Percentiles rank a stretch among this genome's conserved stretches.
phyloP scores from a whole-genome alignment of 169 alveolate species.

The Ichthyophthirius multifiliis region DNA sequence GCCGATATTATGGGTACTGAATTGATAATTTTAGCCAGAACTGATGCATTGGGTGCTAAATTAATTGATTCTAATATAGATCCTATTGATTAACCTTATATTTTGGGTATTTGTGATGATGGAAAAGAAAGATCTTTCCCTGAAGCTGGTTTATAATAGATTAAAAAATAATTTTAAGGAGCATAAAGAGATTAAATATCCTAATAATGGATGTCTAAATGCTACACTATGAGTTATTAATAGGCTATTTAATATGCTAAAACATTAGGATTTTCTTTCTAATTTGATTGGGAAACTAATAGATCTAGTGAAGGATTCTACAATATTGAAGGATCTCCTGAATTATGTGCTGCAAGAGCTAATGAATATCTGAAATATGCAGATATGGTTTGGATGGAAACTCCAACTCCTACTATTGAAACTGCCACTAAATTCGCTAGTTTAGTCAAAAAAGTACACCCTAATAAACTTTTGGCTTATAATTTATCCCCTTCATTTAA shows the following conservation, averaged over 20 bases:
- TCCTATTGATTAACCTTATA: conserved; percentile 77
- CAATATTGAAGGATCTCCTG: conserved; percentile 50
- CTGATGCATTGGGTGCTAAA: conserved; percentile 82
- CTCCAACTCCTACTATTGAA: conserved; percentile 75
- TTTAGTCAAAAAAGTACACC: conserved; percentile 50
- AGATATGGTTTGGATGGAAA: conserved; percentile 83
- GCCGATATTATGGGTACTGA: conserved; percentile 82
- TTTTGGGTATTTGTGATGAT: conserved; percentile 70
- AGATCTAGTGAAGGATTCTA: conserved; percentile 68
- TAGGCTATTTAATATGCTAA: conserved; percentile 42
- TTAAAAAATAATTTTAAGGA: conserved; percentile 46
- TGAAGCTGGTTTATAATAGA: conserved; percentile 61
- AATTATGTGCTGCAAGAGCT: conserved; percentile 62
- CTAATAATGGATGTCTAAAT: conserved; percentile 32
- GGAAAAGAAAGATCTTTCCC: conserved; percentile 62
- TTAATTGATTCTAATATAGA: conserved; percentile 78
- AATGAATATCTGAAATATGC: conserved; percentile 51
- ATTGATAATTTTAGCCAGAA: conserved; percentile 78
- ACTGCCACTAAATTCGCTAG: conserved; percentile 72
- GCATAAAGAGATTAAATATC: conserved; percentile 39
- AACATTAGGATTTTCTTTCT: conserved; percentile 49
- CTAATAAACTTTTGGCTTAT: conserved; percentile 72
- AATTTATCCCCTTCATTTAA: conserved; percentile 84
- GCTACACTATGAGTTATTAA: conserved; percentile 17
- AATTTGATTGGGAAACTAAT: conserved; percentile 69